Evolutionary conservation across 2,329 filamentous ascomycete genomes (phyloP), one percentile per base, ranked within the genome.

Genomic region (Allantophomopsis lycopodina): DNA sequence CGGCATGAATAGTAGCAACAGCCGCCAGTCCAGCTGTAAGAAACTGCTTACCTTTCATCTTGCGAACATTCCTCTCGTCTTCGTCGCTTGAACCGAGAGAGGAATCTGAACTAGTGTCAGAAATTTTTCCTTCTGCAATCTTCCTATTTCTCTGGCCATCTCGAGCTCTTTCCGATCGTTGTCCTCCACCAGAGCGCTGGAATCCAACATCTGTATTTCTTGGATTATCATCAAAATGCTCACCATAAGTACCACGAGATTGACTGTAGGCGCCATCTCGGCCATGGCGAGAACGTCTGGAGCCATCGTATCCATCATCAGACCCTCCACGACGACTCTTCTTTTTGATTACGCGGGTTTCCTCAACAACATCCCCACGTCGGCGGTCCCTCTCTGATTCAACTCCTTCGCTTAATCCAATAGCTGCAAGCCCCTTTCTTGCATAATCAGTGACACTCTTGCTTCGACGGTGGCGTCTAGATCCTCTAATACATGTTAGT

Each of bases 1-100:
- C 77, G 17, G 77, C 77, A 58, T 82, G 76, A 45, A 82, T 79
- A 20, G 77, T 81, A 31, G 78, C 78, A 43, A 82, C 69, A 42
- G 74, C 76, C 40, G 78, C 77, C 42, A 82, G 61, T 46, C 77
- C 76, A 40, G 75, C 71, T 47, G 76, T 79, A 46, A 81, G 55
- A 51, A 79, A 57, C 64, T 79, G 73, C 59, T 79, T 79, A 57
- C 73, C 71, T 62, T 68, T 68, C 62, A 79, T 67, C 54, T 79
- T 78, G 59, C 76, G 80, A 40, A 68, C 64, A 51, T 65, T 61
- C 48, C 69, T 65, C 53, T 78, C 74, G 61, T 82, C 75, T 53
- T 77, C 76, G 50, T 68, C 68, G 55, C 71, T 73, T 46, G 66
- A 69, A 41, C 69, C 69, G 44, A 71, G 61, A 59, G 64, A 61